Evolutionary conservation across 371 early-diverging fungal species (phyloP).

Genomic region (Circinella umbellata): DNA sequence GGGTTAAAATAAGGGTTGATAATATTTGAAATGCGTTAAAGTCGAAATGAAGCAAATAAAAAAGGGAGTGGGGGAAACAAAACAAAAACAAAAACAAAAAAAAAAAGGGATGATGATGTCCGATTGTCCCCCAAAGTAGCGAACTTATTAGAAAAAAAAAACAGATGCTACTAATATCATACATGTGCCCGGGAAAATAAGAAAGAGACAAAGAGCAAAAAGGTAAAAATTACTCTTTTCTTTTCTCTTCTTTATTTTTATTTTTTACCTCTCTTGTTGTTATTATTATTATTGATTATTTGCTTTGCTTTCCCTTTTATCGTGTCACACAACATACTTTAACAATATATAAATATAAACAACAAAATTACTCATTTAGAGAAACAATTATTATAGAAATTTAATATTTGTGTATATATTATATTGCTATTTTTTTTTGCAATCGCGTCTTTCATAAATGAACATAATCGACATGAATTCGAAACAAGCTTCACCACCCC

Average conservation of each 20-base stretch:
- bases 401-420: too few species aligned
- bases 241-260: not conserved
- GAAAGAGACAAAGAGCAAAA: not conserved
- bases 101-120: slow-evolving; percentile 2
- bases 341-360: too few species aligned
- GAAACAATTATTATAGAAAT: too few species aligned
- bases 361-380: too few species aligned
- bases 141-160: not conserved
- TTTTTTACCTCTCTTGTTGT: not conserved
- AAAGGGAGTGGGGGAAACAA: not conserved
- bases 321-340: too few species aligned
- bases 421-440: not conserved
- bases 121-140: slow-evolving; percentile 1
- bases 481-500: not conserved
- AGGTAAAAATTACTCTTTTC: not conserved
- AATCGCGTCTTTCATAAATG: not conserved
- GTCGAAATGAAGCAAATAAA: too few species aligned
- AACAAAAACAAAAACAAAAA: not conserved
- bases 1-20: not conserved
- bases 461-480: not conserved
- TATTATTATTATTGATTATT: too few species aligned
- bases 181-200: slow-evolving; percentile 2
- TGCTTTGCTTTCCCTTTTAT: too few species aligned
- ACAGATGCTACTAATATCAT: not conserved
- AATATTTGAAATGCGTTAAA: too few species aligned